These are phyloP conservation scores for Phyllosticta citribraziliensis DNA, from an alignment of 2,329 filamentous ascomycete species.

Conservation along the genomic window DNA sequence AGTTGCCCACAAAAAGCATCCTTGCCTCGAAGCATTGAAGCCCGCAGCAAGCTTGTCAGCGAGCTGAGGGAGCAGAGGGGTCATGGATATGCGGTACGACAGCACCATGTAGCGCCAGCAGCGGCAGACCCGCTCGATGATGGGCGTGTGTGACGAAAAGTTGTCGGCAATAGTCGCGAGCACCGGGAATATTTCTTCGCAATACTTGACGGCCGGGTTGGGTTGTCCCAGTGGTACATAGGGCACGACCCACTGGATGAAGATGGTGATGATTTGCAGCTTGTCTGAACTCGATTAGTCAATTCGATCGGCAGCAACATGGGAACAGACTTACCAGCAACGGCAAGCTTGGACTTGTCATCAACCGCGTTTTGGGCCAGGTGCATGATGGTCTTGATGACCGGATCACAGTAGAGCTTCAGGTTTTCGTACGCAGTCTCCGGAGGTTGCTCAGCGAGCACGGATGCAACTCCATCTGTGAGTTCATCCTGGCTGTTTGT, in stretches of 20 bases:
- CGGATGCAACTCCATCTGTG: conserved; percentile 87
- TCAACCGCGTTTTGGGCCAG: conserved; percentile 79
- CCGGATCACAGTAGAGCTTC: conserved; percentile 86
- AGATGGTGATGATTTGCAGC: conserved; percentile 83
- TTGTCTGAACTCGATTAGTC: conserved; percentile 50
- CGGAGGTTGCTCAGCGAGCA: conserved; percentile 76
- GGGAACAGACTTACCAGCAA: conserved; percentile 56
- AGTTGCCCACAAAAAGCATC: conserved; percentile 98
- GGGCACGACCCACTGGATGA: conserved; percentile 69
- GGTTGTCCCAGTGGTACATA: conserved; percentile 61
- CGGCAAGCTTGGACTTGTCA: conserved; percentile 71
- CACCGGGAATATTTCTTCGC: conserved; percentile 84
- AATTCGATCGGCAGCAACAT: not conserved
- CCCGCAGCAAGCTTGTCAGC: conserved; percentile 81
- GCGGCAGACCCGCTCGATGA: conserved; percentile 85
- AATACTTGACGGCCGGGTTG: conserved; percentile 92
- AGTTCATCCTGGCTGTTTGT: conserved; percentile 87
- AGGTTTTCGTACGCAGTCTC: conserved; percentile 74
- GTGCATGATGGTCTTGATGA: conserved; percentile 73
- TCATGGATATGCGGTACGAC: conserved; percentile 83
- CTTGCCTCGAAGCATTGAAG: conserved; percentile 78
- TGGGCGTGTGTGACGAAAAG: conserved; percentile 76
- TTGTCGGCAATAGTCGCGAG: conserved; percentile 78
- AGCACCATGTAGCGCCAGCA: conserved; percentile 98
- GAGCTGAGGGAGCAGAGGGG: conserved; percentile 71